These are phyloP conservation scores for Clavispora asparagi DNA, from an alignment of 805 yeast species.

Conservation along the genomic window DNA sequence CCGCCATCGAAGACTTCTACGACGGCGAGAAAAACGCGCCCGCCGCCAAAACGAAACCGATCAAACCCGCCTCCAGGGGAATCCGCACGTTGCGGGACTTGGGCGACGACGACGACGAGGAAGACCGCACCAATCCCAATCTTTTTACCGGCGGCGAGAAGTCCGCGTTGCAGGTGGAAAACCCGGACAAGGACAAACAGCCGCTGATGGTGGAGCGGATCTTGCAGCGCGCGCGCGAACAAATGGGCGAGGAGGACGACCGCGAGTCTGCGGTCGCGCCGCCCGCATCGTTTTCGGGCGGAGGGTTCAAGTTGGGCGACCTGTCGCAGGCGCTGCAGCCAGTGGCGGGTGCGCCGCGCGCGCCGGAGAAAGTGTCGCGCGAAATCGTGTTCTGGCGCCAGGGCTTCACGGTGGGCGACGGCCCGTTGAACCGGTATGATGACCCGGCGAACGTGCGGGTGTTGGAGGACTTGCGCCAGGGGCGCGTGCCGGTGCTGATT, in stretches of 20 bases:
- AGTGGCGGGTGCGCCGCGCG: constrained; percentile 15
- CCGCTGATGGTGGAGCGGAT: constrained; percentile 61
- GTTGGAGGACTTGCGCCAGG: constrained; percentile 75
- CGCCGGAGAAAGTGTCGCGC: constrained; percentile 55
- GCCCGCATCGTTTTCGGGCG: constrained; percentile 38
- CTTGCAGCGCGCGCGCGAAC: constrained; percentile 54
- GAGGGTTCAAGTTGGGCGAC: constrained; percentile 51
- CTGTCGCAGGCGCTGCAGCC: constrained; percentile 33
- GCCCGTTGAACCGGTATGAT: constrained; percentile 78
- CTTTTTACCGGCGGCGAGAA: constrained; percentile 70
- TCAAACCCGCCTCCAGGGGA: constrained; percentile 12
- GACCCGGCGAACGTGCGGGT: constrained; percentile 84
- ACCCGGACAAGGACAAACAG: constrained; percentile 49
- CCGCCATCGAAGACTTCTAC: constrained; percentile 39
- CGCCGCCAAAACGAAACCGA: not conserved
- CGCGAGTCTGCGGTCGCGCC: constrained; percentile 26
- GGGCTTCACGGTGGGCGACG: constrained; percentile 94
- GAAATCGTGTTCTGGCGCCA: constrained; percentile 93
- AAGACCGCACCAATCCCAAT: constrained; percentile 48
- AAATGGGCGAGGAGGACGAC: constrained; percentile 33
- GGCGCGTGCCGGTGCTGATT: constrained; percentile 84
- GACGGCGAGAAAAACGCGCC: constrained; percentile 6
- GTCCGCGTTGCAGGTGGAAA: constrained; percentile 74
- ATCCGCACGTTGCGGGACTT: constrained; percentile 37
- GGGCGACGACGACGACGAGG: constrained; percentile 41